These are phyloP conservation scores for Begonia loranthoides DNA, from an alignment of 306 rosid species.

Conservation along the genomic window DNA sequence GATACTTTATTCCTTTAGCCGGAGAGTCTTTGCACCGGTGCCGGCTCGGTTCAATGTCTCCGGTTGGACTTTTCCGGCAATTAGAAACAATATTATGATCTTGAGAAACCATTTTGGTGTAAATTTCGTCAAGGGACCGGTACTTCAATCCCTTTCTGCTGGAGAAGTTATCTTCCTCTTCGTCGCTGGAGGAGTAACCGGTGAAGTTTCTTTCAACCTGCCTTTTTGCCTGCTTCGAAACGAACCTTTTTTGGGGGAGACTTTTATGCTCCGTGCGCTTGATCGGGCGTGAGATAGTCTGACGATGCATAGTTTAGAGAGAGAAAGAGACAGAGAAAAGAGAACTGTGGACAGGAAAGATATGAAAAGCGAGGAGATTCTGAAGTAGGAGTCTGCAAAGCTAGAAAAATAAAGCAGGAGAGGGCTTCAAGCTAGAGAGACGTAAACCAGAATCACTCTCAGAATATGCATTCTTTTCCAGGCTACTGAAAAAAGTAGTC, in stretches of 20 bases:
- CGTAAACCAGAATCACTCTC: no score
- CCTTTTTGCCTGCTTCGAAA: conserved; percentile 4
- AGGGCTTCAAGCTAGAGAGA: no score
- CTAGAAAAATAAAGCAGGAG: no score
- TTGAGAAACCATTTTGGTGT: conserved; percentile 22
- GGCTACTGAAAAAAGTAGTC: no score
- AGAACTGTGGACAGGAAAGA: no score
- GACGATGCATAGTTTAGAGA: no score
- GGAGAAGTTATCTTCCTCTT: conserved; percentile 11
- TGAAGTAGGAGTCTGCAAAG: no score
- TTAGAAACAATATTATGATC: background rate
- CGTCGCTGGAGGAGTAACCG: conserved; percentile 38
- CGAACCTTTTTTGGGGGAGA: conserved; percentile 16
- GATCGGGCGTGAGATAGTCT: conserved; percentile 22
- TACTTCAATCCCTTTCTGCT: conserved; percentile 43
- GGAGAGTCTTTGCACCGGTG: conserved; percentile 8
- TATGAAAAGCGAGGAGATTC: no score
- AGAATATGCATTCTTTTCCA: no score
- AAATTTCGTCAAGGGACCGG: conserved; percentile 40
- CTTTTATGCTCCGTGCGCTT: conserved; percentile 35
- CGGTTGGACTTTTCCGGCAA: conserved; percentile 18
- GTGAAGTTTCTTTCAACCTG: background rate
- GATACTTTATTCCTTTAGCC: conserved; percentile 26
- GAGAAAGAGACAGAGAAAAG: no score
- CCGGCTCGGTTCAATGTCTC: background rate